Conservation (phyloP, 495 filamentous ascomycete genomes). For the Diplogelasinospora grovesii region DNA sequence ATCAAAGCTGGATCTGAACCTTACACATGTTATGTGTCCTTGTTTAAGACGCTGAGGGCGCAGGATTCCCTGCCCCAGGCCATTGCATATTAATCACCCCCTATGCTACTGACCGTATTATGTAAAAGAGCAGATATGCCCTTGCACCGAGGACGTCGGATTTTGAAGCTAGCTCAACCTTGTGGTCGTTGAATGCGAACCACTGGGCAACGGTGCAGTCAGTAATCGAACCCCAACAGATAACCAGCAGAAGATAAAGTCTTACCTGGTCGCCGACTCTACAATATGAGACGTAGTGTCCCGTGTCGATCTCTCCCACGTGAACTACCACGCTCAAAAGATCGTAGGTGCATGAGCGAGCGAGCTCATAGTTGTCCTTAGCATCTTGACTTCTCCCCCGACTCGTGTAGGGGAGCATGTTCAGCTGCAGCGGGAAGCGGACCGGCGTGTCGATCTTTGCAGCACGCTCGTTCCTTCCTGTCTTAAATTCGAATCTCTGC, state of each 20-base stretch:
- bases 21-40: no score
- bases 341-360: slow-evolving; percentile 63
- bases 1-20: no score
- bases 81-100: background rate
- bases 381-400: slow-evolving; percentile 38
- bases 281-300: slow-evolving; percentile 86
- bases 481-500: slow-evolving; percentile 73
- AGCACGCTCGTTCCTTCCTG: slow-evolving; percentile 48
- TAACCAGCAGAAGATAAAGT: no score
- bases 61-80: background rate
- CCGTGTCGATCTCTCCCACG: slow-evolving; percentile 75
- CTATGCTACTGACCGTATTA: slow-evolving; percentile 55
- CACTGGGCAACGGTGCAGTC: slow-evolving; percentile 44
- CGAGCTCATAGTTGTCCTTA: slow-evolving; percentile 41
- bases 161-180: slow-evolving; percentile 71
- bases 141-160: slow-evolving; percentile 72
- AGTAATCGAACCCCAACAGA: no score
- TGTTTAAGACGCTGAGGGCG: no score
- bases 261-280: slow-evolving; percentile 68
- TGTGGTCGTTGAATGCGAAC: slow-evolving; percentile 89
- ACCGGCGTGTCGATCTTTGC: slow-evolving; percentile 78
- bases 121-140: slow-evolving; percentile 86
- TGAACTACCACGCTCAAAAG: slow-evolving; percentile 81
- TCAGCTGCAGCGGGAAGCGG: slow-evolving; percentile 75
- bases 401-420: slow-evolving; percentile 82